A percentile compares a stretch with the other conserved stretches of the same genome.
Conservation (phyloP, 2,329 filamentous ascomycete genomes). For the Plectosphaerella cucumerina region DNA sequence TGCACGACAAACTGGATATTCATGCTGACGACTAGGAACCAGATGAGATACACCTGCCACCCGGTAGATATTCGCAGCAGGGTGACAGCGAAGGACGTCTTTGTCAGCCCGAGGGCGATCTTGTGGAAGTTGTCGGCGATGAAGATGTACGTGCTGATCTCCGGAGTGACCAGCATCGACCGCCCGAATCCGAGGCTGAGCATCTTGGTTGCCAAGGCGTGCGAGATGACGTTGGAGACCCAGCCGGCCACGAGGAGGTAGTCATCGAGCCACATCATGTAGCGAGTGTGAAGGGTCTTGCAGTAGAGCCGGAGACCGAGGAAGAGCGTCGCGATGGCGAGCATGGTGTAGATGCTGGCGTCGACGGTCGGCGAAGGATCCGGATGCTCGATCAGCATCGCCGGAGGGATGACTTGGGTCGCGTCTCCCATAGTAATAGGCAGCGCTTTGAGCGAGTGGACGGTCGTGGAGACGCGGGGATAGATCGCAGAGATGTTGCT, state of each 20-base stretch:
- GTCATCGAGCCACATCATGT: conserved; percentile 18
- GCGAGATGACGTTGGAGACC: conserved; percentile 9
- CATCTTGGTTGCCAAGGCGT: background rate
- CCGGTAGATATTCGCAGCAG: conserved; percentile 18
- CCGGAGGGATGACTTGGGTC: too few relatives aligned
- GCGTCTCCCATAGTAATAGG: too few relatives aligned
- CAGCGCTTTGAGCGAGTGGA: too few relatives aligned
- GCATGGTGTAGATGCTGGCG: background rate
- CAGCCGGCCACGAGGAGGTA: conserved; percentile 21
- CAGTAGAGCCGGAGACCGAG: conserved; percentile 7
- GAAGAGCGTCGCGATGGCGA: background rate
- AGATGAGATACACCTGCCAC: conserved; percentile 18
- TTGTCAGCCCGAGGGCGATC: conserved; percentile 18
- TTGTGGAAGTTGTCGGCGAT: conserved; percentile 8
- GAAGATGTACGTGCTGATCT: conserved; percentile 1
- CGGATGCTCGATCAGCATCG: too few relatives aligned
- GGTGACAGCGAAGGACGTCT: conserved; percentile 5
- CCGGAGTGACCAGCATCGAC: conserved; percentile 7
- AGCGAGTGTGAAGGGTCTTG: conserved; percentile 13
- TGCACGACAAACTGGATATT: conserved; percentile 22
- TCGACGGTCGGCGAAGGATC: conserved; percentile 7
- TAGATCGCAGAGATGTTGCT: background rate
- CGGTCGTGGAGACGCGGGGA: background rate
- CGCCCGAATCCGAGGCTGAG: conserved; percentile 14
- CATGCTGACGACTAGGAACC: conserved; percentile 26